phyloP scores from a whole-genome alignment of 2,329 filamentous ascomycete genomes.

The Sporothrix pallida region DNA sequence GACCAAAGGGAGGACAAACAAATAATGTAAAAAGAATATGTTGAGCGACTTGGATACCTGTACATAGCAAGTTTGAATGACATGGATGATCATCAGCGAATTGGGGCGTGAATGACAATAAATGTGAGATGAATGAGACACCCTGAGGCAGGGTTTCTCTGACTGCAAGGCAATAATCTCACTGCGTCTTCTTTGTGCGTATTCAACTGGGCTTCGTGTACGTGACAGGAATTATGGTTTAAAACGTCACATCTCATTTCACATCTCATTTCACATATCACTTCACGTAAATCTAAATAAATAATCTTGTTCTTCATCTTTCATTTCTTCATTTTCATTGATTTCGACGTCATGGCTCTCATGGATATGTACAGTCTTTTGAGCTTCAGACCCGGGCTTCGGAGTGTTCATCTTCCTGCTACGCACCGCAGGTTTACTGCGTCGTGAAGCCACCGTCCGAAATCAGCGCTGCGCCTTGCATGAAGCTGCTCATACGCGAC shows the following conservation, averaged over 20 bases:
- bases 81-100: constrained; percentile 8
- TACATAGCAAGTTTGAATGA: constrained; percentile 22
- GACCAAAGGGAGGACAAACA: neutral
- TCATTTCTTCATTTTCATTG: neutral
- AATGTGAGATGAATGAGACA: neutral
- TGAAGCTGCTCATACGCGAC: constrained; percentile 59
- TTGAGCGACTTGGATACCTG: neutral
- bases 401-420: neutral
- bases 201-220: too few species aligned
- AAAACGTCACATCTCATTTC: too few species aligned
- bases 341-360: neutral
- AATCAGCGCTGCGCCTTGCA: constrained; percentile 55
- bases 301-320: neutral
- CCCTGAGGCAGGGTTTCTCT: neutral
- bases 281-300: too few species aligned
- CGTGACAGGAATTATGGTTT: too few species aligned
- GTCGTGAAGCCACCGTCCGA: constrained; percentile 54
- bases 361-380: neutral
- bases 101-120: neutral
- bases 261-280: too few species aligned
- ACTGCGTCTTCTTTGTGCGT: neutral
- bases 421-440: constrained; percentile 11
- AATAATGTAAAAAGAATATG: constrained; percentile 1
- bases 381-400: neutral
- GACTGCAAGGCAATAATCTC: neutral